Percentiles rank a stretch among this genome's conserved stretches.
Conservation (phyloP, 2,329 filamentous ascomycete species). For the Plenodomus tracheiphilus region DNA sequence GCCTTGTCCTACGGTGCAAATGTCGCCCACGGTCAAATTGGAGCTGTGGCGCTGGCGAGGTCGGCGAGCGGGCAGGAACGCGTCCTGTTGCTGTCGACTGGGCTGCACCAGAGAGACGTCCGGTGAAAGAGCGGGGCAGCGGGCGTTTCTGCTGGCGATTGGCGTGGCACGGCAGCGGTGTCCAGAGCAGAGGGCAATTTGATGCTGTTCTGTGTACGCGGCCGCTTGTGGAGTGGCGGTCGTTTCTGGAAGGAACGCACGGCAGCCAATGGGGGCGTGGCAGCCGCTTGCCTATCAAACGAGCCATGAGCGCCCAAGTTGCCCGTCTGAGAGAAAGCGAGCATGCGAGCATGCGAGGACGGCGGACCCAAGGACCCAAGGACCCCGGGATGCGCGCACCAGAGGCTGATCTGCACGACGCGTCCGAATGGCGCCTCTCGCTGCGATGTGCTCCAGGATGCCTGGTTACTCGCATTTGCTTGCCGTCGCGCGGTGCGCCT, state of each 20-base stretch:
- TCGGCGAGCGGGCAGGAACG: slow-evolving; percentile 15
- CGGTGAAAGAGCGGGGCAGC: slow-evolving; percentile 20
- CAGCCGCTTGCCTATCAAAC: slow-evolving; percentile 6
- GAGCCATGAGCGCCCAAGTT: slow-evolving; percentile 6
- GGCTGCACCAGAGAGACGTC: slow-evolving; percentile 3
- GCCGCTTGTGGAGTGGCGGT: slow-evolving; percentile 22
- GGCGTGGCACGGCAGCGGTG: slow-evolving; percentile 24
- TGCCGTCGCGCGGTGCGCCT: slow-evolving; percentile 17
- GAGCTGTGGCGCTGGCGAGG: slow-evolving; percentile 24
- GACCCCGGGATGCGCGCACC: neutral
- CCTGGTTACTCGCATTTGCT: slow-evolving; percentile 30
- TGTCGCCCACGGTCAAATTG: slow-evolving; percentile 14
- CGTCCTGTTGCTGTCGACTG: slow-evolving; percentile 13
- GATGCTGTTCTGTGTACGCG: slow-evolving; percentile 17
- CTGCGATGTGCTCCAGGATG: slow-evolving; percentile 34
- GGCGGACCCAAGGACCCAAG: no score
- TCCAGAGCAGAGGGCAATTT: slow-evolving; percentile 21
- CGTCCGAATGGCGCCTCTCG: slow-evolving; percentile 12
- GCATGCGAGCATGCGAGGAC: no score
- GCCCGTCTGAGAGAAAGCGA: no score
- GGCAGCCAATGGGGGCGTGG: slow-evolving; percentile 23
- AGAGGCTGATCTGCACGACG: slow-evolving; percentile 23
- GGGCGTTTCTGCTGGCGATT: slow-evolving; percentile 13
- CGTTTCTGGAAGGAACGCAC: slow-evolving; percentile 17
- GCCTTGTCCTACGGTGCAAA: slow-evolving; percentile 22